These are phyloP conservation scores for Starmerella geochares DNA, from an alignment of 805 yeast species.

Conservation along the genomic window DNA sequence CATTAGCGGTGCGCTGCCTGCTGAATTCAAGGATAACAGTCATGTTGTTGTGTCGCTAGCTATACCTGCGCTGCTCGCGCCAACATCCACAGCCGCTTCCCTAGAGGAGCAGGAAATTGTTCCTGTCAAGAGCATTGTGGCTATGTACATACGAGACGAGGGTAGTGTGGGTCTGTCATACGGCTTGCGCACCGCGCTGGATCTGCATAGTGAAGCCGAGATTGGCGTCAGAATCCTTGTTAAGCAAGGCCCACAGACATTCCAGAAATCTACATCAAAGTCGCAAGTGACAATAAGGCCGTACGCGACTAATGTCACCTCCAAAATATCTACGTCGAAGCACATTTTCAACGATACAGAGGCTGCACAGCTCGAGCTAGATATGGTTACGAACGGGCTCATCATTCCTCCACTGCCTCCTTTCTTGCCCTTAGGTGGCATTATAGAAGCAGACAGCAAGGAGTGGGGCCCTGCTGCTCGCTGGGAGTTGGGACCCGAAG, in stretches of 20 bases:
- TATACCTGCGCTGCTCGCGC: not conserved
- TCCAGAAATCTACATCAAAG: constrained; percentile 28
- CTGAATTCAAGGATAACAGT: not conserved
- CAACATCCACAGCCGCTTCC: not conserved
- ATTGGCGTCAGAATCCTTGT: constrained; percentile 39
- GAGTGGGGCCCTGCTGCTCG: constrained; percentile 14
- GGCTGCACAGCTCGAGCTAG: constrained; percentile 12
- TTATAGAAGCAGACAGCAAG: constrained; percentile 13
- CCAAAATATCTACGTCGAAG: constrained; percentile 3
- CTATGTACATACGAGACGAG: not conserved
- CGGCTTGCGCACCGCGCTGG: constrained; percentile 1
- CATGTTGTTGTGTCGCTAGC: not conserved
- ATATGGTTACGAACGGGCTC: constrained; percentile 17
- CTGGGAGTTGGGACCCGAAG: constrained; percentile 18
- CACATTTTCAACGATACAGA: not conserved
- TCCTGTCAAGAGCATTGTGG: not conserved
- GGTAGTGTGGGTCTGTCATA: not conserved
- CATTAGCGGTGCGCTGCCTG: not conserved
- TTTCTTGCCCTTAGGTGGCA: constrained; percentile 19
- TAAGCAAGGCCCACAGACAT: constrained; percentile 21
- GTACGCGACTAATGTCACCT: constrained; percentile 30
- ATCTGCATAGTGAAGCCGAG: not conserved
- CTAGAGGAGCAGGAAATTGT: constrained; percentile 1
- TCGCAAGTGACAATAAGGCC: constrained; percentile 45
- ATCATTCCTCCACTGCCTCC: constrained; percentile 19